Evolutionary conservation across 1,139 yeast genomes (phyloP), one percentile per base, ranked within the genome.

Genomic region (Petasospora fabianii): DNA sequence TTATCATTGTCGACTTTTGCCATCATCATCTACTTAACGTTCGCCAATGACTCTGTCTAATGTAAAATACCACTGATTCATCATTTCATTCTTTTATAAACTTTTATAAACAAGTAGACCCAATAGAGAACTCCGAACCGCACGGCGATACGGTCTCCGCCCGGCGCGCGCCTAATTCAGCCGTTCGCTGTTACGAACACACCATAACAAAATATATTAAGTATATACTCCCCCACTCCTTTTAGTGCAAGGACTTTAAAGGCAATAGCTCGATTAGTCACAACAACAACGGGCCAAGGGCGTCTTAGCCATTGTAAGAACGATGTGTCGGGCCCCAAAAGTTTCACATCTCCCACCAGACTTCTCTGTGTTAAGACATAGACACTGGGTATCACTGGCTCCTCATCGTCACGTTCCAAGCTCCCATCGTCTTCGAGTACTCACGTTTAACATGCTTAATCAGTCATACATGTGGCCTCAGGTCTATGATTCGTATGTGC

Each of bases 381-480:
- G 48, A 11, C 45, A 44, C 18, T 44, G 48, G 48, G 14, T 44
- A 17, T 10, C 24, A 3, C 35, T 41, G 7, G 5, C 10, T 10
- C 28, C 34, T 2, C 15, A 8, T 16, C 13, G 16, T 5, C n/a
- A 9, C 4, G 30, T 33, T 8, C 45, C 49, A 3, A 11, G 15
- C 3, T 26, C 36, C 6, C 38, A 27, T 9, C 43, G 32, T 13
- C 46, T 72, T 24, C 58, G 68, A 0, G 60, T 72, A 4, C 60
- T 76, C 52, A 67, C 79, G 2, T 77, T 71, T 53, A 77, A 77
- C 51, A 60, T 77, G 45, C 58, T 77, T 24, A 73, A 76, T 4
- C 75, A 76, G 32, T 75, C 76, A 39, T 77, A 77, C 45, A 59
- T 75, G 56, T 77, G 83, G 83, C 71, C 73, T 3, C 69, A 66